Evolutionary conservation across 1,139 yeast species (phyloP).

Genomic region (Candida glucosophila): DNA sequence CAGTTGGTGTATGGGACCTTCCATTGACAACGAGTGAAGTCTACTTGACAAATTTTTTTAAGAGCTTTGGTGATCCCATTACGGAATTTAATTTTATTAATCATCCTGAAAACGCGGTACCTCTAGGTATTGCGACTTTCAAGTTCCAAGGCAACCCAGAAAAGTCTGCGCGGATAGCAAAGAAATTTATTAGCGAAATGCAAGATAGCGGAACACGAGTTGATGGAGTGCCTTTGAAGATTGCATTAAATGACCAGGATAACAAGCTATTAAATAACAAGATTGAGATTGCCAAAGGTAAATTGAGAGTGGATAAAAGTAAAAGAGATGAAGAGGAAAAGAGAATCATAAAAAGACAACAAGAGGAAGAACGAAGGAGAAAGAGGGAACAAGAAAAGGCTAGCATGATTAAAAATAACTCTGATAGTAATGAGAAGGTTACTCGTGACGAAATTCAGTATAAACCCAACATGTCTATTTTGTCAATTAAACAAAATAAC

Average conservation of each 20-base stretch:
- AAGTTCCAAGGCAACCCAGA: conserved; percentile 54
- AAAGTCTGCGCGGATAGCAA: conserved; percentile 40
- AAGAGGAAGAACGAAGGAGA: conserved; percentile 17
- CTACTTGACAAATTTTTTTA: conserved; percentile 43
- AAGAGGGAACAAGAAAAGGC: conserved; percentile 10
- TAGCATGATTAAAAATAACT: conserved; percentile 6
- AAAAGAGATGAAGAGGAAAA: conserved; percentile 26
- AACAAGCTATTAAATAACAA: conserved; percentile 21
- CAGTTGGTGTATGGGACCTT: conserved; percentile 63
- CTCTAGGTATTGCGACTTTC: conserved; percentile 65
- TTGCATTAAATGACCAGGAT: conserved; percentile 31
- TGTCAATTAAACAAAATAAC: conserved; percentile 23
- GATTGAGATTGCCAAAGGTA: conserved; percentile 24
- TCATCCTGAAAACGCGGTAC: conserved; percentile 74
- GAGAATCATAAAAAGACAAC: conserved; percentile 10
- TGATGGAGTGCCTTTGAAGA: conserved; percentile 31
- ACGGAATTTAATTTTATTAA: conserved; percentile 49
- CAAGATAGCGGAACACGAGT: conserved; percentile 23
- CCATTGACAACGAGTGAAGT: conserved; percentile 40
- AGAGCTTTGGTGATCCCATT: conserved; percentile 50
- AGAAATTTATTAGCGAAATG: conserved; percentile 20
- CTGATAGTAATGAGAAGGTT: too few relatives aligned
- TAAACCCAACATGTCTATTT: conserved; percentile 27
- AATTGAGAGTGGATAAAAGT: conserved; percentile 14
- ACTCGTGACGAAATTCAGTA: conserved; percentile 2